A percentile compares a stretch with the other conserved stretches of the same genome.
Evolutionary conservation across 805 yeast genomes (phyloP).

Genomic region (Candida taoyuanica): DNA sequence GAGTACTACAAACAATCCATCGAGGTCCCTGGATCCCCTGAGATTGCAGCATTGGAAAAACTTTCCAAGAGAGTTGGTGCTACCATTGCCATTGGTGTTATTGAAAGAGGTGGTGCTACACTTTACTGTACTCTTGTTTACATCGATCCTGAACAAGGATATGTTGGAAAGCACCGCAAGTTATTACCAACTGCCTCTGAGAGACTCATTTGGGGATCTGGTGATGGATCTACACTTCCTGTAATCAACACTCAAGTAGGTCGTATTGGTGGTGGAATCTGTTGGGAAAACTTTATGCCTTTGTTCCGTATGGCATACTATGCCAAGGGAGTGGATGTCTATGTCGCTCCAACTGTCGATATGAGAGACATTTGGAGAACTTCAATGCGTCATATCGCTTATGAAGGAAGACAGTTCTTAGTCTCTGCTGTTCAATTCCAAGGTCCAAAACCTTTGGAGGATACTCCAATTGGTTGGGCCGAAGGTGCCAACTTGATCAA

Average conservation of each 20-base stretch:
- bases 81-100: conserved; percentile 36
- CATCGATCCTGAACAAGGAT: conserved; percentile 35
- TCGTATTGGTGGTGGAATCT: conserved; percentile 41
- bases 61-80: conserved; percentile 33
- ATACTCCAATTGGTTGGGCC: conserved; percentile 30
- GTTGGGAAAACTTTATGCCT: conserved; percentile 46
- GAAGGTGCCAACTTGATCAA: conserved; percentile 32
- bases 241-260: conserved; percentile 34
- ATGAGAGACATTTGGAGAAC: conserved; percentile 41
- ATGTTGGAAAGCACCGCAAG: conserved; percentile 40
- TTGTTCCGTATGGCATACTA: conserved; percentile 37
- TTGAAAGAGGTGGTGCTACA: conserved; percentile 36
- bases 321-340: conserved; percentile 38
- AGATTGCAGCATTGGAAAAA: conserved; percentile 30
- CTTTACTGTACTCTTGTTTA: conserved; percentile 39
- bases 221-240: conserved; percentile 42
- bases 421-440: conserved; percentile 39
- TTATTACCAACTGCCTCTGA: conserved; percentile 42
- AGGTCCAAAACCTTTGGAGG: conserved; percentile 29
- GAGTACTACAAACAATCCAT: conserved; percentile 33
- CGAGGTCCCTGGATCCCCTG: conserved; percentile 32
- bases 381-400: conserved; percentile 38
- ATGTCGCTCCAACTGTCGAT: conserved; percentile 43
- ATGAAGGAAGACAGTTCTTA: conserved; percentile 38
- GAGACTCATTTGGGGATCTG: conserved; percentile 42